A percentile compares a stretch with the other conserved stretches of the same genome.
Conservation (phyloP, 345 rosid species). For the Citrus maxima region DNA sequence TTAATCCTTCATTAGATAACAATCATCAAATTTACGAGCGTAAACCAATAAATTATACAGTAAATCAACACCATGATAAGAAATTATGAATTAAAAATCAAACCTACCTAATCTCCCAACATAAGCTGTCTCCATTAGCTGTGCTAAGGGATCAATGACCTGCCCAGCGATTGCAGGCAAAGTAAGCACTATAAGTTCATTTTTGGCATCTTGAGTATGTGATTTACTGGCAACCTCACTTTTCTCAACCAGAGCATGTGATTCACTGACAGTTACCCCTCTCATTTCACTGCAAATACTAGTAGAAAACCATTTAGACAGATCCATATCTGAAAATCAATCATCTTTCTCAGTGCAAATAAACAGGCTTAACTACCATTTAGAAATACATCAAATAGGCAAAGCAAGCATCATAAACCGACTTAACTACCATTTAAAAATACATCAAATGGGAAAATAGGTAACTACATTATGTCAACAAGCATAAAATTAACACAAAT, state of each 20-base stretch:
- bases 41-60: background rate
- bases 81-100: background rate
- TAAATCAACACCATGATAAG: background rate
- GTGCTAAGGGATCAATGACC: constrained; percentile 83
- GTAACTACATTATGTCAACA: background rate
- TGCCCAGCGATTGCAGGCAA: constrained; percentile 91
- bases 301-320: background rate
- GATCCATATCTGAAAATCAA: background rate
- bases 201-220: constrained; percentile 41
- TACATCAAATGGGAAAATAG: background rate
- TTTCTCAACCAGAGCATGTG: constrained; percentile 43
- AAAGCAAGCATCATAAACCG: background rate
- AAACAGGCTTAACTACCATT: background rate
- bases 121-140: constrained; percentile 92
- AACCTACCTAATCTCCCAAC: constrained; percentile 82
- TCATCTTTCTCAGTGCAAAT: background rate
- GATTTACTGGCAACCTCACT: constrained; percentile 48
- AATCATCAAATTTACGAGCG: background rate
- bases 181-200: constrained; percentile 74
- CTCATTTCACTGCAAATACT: constrained; percentile 40
- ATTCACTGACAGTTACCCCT: constrained; percentile 18
- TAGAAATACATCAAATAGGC: background rate
- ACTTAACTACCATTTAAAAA: background rate
- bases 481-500: background rate
- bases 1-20: background rate